Conservation (phyloP, 108 stramenopile genomes). For the Fistulifera pelliculosa region DNA sequence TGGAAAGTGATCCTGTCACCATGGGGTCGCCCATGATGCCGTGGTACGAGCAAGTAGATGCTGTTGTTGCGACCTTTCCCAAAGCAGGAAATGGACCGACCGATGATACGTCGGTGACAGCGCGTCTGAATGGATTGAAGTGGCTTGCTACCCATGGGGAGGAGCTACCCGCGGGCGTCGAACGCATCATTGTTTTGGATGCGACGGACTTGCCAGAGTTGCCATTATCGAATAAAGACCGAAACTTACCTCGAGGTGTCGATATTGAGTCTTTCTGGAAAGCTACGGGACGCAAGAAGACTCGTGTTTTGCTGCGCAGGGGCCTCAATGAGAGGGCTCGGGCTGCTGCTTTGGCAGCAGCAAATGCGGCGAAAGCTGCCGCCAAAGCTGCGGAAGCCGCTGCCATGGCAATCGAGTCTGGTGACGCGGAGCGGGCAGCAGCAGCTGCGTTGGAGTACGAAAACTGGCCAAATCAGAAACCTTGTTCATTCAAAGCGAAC, state of each 20-base stretch:
- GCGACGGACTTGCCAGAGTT: slow-evolving; percentile 75
- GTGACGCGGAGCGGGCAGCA: slow-evolving; percentile 71
- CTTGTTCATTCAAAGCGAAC: slow-evolving; percentile 56
- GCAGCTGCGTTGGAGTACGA: slow-evolving; percentile 67
- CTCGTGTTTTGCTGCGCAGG: slow-evolving; percentile 60
- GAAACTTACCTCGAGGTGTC: slow-evolving; percentile 49
- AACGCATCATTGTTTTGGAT: slow-evolving; percentile 81
- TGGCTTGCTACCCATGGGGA: slow-evolving; percentile 75
- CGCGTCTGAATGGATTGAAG: slow-evolving; percentile 62
- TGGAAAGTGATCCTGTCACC: slow-evolving; percentile 22
- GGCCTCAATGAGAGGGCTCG: slow-evolving; percentile 68
- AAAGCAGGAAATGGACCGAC: slow-evolving; percentile 53
- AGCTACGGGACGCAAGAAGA: slow-evolving; percentile 54
- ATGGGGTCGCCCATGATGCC: slow-evolving; percentile 69
- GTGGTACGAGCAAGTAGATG: slow-evolving; percentile 82
- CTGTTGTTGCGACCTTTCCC: slow-evolving; percentile 68
- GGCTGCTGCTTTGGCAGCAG: slow-evolving; percentile 65
- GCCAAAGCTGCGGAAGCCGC: slow-evolving; percentile 44
- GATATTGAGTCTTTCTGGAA: slow-evolving; percentile 75
- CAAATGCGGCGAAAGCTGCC: slow-evolving; percentile 33
- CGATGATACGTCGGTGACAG: slow-evolving; percentile 41
- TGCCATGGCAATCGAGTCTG: slow-evolving; percentile 59
- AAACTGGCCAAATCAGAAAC: slow-evolving; percentile 55
- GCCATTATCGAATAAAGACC: slow-evolving; percentile 57
- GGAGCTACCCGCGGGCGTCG: slow-evolving; percentile 59